Conservation (phyloP, 2,329 filamentous ascomycete genomes). For the Seiridium unicorne region DNA sequence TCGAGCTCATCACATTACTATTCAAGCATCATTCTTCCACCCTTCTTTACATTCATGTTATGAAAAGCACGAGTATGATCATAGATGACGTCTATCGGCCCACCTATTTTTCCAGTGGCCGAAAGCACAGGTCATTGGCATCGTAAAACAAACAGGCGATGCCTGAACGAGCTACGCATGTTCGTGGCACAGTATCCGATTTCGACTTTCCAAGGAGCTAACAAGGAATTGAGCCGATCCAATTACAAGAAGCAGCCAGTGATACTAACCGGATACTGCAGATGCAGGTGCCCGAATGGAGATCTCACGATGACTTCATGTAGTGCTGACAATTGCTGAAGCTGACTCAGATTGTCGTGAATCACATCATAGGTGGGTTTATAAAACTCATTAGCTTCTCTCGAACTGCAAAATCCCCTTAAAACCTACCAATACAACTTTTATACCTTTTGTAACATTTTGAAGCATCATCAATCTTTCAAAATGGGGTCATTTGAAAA, state of each 20-base stretch:
- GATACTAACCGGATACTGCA: neutral
- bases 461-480: neutral
- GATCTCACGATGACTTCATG: neutral
- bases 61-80: too few relatives aligned
- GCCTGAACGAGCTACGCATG: neutral
- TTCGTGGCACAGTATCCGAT: neutral
- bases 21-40: too few relatives aligned
- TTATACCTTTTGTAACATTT: neutral
- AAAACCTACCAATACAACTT: too few relatives aligned
- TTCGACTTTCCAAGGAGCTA: too few relatives aligned
- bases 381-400: neutral
- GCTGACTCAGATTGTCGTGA: neutral
- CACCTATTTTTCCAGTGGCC: neutral
- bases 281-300: neutral
- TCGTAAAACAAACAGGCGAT: neutral
- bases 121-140: neutral
- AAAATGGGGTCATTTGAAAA: slow-evolving; percentile 5
- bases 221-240: neutral
- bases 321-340: neutral
- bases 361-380: neutral
- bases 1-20: too few relatives aligned
- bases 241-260: neutral
- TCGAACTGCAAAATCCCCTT: too few relatives aligned
- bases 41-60: too few relatives aligned
- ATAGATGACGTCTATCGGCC: neutral